Evolutionary conservation across 2,329 filamentous ascomycete genomes (phyloP), one percentile per base, ranked within the genome.

Genomic region (Aspergillus latus): DNA sequence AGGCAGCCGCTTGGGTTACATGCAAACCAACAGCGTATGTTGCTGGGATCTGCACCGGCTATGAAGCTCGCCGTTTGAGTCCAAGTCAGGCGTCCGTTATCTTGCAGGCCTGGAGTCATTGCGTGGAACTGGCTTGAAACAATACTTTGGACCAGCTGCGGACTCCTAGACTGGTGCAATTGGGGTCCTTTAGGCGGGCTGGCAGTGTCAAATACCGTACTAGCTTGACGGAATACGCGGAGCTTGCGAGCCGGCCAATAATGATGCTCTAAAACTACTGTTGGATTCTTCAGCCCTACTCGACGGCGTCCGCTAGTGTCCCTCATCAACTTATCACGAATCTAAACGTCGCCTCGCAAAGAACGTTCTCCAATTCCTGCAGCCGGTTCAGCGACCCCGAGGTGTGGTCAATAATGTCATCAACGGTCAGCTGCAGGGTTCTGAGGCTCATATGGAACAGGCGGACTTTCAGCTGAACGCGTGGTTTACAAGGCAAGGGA

Each of bases 361-460:
- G 13, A 29, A n/a, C 13, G 5, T 44, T 44, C 4, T 21, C 15
- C 15, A 43, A 21, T 10, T 43, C 11, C 21, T 21, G 40, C 15
- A 34, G 28, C 29, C 29, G 4, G 28, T 43, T n/a, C 11, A 32
- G 13, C 37, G 21, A 29, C 9, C 4, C 15, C 36, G 8, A 5
- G 11, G 13, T 26, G 15, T 15, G 8, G 15, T 15, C 16, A 45
- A 29, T 11, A 45, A 37, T 21, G 2, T 21, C 21, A 21, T 21
- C 21, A 21, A 54, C 30, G 42, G 30, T 42, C 54, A 51, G 43
- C 42, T 50, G 43, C 50, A 50, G 30, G 46, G 26, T 47, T 37
- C 58, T 59, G 54, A 61, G 59, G 54, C 59, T 56, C 54, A 59
- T 29, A 28, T 15, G 54, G 44, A 10, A 15, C 30, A 42, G 43